Evolutionary conservation across 2,329 filamentous ascomycete genomes (phyloP), one percentile per base, ranked within the genome.

Genomic region (Aspergillus carbonarius): DNA sequence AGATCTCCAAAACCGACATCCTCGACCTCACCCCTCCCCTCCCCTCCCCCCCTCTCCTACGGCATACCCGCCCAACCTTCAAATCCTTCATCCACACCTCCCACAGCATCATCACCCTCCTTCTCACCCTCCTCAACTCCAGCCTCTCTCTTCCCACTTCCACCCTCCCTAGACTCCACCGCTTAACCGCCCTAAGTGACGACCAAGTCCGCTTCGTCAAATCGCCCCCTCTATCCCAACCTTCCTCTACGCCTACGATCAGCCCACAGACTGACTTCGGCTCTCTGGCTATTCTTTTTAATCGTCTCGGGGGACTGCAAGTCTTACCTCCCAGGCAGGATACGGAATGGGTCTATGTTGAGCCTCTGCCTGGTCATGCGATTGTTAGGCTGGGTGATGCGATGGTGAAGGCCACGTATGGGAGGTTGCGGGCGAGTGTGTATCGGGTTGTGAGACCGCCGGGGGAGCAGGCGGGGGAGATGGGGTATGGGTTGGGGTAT

Each of bases 251-350:
- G 39, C 77, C 78, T 3, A 77, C 79, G 2, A 65, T 83, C 20
- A 80, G 80, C 20, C 81, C 81, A 57, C 83, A 86, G 65, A 85
- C 82, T 2, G 83, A 85, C 63, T 85, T 85, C 61, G 83, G 82
- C 47, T 80, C 75, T 53, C 74, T 85, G 5, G 85, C 83, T 0
- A 70, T 85, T 5, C 75, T 86, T 1, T 83, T 85, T 70, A 85
- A 85, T 69, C 76, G 81, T 0, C 68, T 85, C 2, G 83, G 83
- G 0, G 83, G 83, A 0, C 72, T 85, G 7, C 83, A 85, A 65
- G 79, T 85, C 3, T 72, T 81, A 3, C 76, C 79, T 0, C 81
- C 81, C 0, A 70, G 70, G 0, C 63, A 64, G 4, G 72, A 74
- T 54, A 72, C 71, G 9, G 68, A 76, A 27, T 86, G 83, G 83